A percentile compares a stretch with the other conserved stretches of the same genome.
phyloP scores from a whole-genome alignment of 306 rosid genomes.

The Acacia melanoxylon region DNA sequence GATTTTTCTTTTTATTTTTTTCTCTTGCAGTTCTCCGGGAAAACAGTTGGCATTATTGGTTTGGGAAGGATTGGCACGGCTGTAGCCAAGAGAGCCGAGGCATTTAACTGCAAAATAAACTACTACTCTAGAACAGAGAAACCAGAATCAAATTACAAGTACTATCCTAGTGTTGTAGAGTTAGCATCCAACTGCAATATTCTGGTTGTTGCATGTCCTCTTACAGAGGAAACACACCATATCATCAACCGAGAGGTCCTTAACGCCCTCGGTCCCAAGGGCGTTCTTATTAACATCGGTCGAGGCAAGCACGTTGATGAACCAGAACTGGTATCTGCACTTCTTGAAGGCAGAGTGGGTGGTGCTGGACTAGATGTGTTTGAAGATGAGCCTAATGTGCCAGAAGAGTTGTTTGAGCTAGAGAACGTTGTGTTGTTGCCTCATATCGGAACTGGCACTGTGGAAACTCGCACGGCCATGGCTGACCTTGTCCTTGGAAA shows the following conservation, averaged over 20 bases:
- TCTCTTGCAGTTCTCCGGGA: conserved; percentile 55
- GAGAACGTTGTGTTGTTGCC: conserved; percentile 65
- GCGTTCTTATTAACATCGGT: conserved; percentile 61
- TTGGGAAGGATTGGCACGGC: conserved; percentile 67
- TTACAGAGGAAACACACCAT: conserved; percentile 50
- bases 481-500: conserved; percentile 57
- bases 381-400: conserved; percentile 64
- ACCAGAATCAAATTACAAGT: conserved; percentile 43
- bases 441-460: conserved; percentile 54
- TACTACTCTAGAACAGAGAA: conserved; percentile 58
- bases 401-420: conserved; percentile 51
- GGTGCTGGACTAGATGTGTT: conserved; percentile 77
- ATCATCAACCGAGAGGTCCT: conserved; percentile 53
- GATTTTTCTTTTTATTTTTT: background rate
- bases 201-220: conserved; percentile 62
- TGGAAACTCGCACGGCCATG: conserved; percentile 58
- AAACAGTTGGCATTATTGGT: conserved; percentile 63
- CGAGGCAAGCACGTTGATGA: conserved; percentile 64
- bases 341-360: conserved; percentile 59
- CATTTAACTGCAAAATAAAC: conserved; percentile 50
- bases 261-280: conserved; percentile 62
- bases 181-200: conserved; percentile 59
- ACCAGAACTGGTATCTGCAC: conserved; percentile 57
- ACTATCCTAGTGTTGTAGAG: conserved; percentile 52
- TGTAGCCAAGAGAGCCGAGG: conserved; percentile 63